Evolutionary conservation across 2,329 filamentous ascomycete species (phyloP).

Genomic region (Thyridium curvatum): DNA sequence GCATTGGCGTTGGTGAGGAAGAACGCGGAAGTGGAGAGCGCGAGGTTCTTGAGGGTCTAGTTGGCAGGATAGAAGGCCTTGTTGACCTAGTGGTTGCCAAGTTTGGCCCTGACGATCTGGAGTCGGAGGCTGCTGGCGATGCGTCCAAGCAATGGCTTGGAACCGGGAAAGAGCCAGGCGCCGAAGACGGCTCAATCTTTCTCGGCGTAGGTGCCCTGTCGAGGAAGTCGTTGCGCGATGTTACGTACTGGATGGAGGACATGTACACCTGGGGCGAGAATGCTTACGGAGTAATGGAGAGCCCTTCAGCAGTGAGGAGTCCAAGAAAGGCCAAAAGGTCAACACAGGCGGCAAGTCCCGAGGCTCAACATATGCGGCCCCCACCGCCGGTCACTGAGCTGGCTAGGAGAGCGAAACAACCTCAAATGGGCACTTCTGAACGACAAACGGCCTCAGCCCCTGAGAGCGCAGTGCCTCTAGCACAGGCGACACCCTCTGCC

Average conservation of each 20-base stretch:
- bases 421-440: too few relatives aligned
- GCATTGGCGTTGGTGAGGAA: constrained; percentile 91
- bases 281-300: constrained; percentile 79
- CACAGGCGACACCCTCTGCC: constrained; percentile 1
- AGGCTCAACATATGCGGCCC: constrained; percentile 5
- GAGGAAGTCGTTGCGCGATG: constrained; percentile 60
- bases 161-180: constrained; percentile 56
- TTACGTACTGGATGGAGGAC: constrained; percentile 84
- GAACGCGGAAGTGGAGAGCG: constrained; percentile 90
- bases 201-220: constrained; percentile 72
- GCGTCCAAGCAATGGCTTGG: constrained; percentile 62
- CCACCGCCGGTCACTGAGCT: constrained; percentile 14
- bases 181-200: constrained; percentile 81
- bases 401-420: constrained; percentile 6
- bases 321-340: constrained; percentile 22
- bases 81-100: constrained; percentile 83
- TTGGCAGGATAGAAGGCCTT: constrained; percentile 72
- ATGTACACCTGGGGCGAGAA: constrained; percentile 78
- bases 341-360: not conserved
- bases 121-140: not conserved
- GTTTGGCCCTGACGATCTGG: constrained; percentile 51
- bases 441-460: too few relatives aligned
- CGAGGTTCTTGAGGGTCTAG: constrained; percentile 87
- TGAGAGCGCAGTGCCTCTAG: constrained; percentile 1
- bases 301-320: constrained; percentile 57